A percentile compares a stretch with the other conserved stretches of the same genome.
These are phyloP conservation scores for Avicennia marina DNA, from an alignment of 257 asterid genomes.

Conservation along the genomic window DNA sequence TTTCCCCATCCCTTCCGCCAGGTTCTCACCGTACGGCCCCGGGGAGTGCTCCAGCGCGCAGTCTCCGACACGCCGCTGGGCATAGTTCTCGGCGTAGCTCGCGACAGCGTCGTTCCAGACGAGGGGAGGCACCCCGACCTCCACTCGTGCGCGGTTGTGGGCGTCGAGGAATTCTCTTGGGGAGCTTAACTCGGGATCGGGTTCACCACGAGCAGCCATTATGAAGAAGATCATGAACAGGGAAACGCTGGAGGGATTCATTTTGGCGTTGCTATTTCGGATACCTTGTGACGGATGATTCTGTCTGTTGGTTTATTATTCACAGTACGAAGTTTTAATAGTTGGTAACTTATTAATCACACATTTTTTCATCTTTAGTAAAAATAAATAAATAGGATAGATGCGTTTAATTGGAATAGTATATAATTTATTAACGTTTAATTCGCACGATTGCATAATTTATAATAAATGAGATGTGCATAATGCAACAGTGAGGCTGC, in stretches of 20 bases:
- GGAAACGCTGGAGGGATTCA: constrained; percentile 8
- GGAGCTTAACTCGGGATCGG: constrained; percentile 14
- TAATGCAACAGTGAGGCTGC: too few relatives aligned
- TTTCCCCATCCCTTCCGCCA: constrained; percentile 29
- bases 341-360: too few relatives aligned
- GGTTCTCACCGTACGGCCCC: constrained; percentile 48
- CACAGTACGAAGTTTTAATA: too few relatives aligned
- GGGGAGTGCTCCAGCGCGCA: constrained; percentile 28
- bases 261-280: too few relatives aligned
- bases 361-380: too few relatives aligned
- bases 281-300: too few relatives aligned
- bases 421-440: too few relatives aligned
- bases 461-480: too few relatives aligned
- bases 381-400: too few relatives aligned
- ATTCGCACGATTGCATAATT: too few relatives aligned
- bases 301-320: too few relatives aligned
- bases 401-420: too few relatives aligned
- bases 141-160: constrained; percentile 42
- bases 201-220: not conserved
- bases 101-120: constrained; percentile 33
- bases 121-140: constrained; percentile 28
- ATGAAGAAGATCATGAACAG: not conserved
- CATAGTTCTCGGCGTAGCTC: constrained; percentile 29
- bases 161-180: constrained; percentile 31
- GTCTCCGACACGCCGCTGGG: constrained; percentile 14